Evolutionary conservation across 2,329 filamentous ascomycete genomes (phyloP), one percentile per base, ranked within the genome.

Genomic region (Ceratocystis cacaofunesta): DNA sequence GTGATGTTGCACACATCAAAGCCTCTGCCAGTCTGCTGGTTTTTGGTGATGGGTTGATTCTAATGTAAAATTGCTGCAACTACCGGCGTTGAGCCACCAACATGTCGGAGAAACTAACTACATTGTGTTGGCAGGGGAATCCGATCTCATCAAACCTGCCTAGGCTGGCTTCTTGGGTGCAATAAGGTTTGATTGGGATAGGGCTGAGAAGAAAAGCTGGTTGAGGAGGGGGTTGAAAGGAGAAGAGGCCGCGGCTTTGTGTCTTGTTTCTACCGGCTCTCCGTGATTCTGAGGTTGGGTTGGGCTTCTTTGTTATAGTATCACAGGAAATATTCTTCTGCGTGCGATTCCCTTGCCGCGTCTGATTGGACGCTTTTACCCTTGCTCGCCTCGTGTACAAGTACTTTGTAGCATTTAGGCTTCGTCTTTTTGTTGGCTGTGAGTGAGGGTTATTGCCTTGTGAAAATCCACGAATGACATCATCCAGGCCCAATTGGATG

Each of bases 141-240:
- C 5, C 10, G 48, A 52, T 28, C 48, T 52, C 48, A 28, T 25
- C 19, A 15, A 8, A n/a, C n/a, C 28, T 58, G 15, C 22, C 52
- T 17, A 19, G 48, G 48, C 48, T 19, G 52, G 28, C 28, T 57
- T 58, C n/a, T 19, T 58, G 15, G 7, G 28, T 58, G 17, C 55
- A 58, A 58, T 58, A 58, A 58, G 55, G 55, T 58, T 58, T 58
- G 28, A 58, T 19, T 58, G 55, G 10, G 22, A 36, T 36, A 58
- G 55, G 55, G 55, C 55, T 58, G 55, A 58, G 4, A 19, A 32
- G 28, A 28, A 15, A 10, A 28, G 22, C 2, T 52, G 7, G 48
- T 12, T 28, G 25, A 10, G 28, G 19, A 50, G 19, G 48, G 48
- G 19, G 44, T 48, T 36, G 0, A 3, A 36, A 12, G 12, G 36